Evolutionary conservation across 306 rosid species (phyloP), one percentile per base, ranked within the genome.

Genomic region (Fragaria vesca): DNA sequence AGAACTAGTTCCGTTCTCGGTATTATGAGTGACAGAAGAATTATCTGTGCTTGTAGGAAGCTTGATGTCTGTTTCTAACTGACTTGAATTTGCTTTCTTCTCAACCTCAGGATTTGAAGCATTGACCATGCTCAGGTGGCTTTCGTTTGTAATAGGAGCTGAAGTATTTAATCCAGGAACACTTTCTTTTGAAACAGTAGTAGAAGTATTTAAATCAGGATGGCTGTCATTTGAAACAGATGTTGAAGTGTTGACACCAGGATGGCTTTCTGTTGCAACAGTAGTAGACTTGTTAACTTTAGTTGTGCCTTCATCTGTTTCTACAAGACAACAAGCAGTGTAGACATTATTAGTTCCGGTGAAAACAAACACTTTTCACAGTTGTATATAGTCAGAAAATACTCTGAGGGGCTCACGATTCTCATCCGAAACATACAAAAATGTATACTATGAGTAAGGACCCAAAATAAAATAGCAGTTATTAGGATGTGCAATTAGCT

Each of bases 51-150:
- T 69, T 38, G 81, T 77, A 72, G 88, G 90, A 81, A 82, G 80
- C 81, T 85, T 88, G 87, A 91, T 88, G 50, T 78, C 84, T 26
- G 81, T 80, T 73, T 82, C 90, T 77, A 79, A 71, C 66, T 71
- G 84, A 83, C 84, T 80, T 52, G 18, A 81, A 78, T 82, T 84
- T 46, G 69, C 38, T 69, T 78, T 73, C 66, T 65, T 68, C 45
- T 75, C 82, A 47, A 66, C 61, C 72, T 69, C 87, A 12, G 55
- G 17, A 80, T 61, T 69, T 18, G 89, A 74, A 36, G 45, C 67
- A 24, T 83, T 83, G 24, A 20, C 51, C 46, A 42, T 24, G 11
- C 42, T 51, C 28, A n/a, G 54, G 57, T 61, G 55, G 55, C 62
- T 71, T 51, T 66, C 72, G 1, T 73, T 47, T 76, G 77, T 73